A percentile compares a stretch with the other conserved stretches of the same genome.
phyloP scores from a whole-genome alignment of 2,329 filamentous ascomycete species.

The Colletotrichum horii region DNA sequence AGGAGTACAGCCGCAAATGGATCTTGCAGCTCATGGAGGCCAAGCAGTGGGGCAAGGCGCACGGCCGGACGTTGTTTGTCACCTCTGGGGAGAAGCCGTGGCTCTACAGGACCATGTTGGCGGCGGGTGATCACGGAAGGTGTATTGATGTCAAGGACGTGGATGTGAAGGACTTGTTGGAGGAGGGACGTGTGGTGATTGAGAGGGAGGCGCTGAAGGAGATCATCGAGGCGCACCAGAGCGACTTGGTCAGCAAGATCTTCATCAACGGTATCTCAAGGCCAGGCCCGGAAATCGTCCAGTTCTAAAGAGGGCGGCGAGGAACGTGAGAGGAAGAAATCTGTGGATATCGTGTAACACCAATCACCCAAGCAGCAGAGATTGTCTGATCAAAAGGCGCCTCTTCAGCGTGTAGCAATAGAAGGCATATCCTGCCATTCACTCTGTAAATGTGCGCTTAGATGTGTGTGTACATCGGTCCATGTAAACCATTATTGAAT shows the following conservation, averaged over 20 bases:
- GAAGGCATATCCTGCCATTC: conserved; percentile 14
- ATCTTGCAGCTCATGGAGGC: conserved; percentile 71
- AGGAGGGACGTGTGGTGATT: conserved; percentile 83
- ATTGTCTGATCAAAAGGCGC: conserved; percentile 6
- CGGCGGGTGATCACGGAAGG: conserved; percentile 69
- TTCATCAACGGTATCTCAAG: conserved; percentile 45
- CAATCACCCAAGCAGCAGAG: conserved; percentile 12
- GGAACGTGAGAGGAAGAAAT: background rate
- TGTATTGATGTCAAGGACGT: conserved; percentile 78
- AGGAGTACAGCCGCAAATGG: conserved; percentile 66
- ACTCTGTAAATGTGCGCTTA: background rate
- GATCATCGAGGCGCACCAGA: conserved; percentile 76
- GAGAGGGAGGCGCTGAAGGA: conserved; percentile 80
- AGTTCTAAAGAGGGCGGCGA: conserved; percentile 25
- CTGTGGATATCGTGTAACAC: conserved; percentile 14
- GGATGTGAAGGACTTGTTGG: conserved; percentile 93
- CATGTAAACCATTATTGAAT: background rate
- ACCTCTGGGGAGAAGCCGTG: conserved; percentile 65
- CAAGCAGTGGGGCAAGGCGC: conserved; percentile 71
- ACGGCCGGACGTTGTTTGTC: conserved; percentile 78
- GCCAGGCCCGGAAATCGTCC: conserved; percentile 37
- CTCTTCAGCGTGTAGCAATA: conserved; percentile 21
- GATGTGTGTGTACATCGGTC: background rate
- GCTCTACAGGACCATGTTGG: conserved; percentile 70
- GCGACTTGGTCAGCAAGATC: conserved; percentile 62